Conservation (phyloP, 306 rosid genomes). For the Adenanthera pavonina region DNA sequence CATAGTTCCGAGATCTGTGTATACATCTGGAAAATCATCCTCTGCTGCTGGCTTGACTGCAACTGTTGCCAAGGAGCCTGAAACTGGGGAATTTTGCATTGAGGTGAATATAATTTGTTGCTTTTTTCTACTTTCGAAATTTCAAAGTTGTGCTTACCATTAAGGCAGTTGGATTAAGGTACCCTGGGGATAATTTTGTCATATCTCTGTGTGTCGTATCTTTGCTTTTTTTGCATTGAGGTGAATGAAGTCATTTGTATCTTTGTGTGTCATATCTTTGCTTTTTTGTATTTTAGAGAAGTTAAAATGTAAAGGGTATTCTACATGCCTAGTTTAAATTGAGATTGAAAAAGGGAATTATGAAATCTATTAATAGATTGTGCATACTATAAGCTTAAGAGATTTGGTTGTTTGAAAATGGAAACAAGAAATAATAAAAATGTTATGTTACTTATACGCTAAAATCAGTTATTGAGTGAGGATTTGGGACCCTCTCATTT, state of each 20-base stretch:
- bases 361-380: slow-evolving; percentile 20
- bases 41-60: slow-evolving; percentile 99
- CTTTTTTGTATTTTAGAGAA: slow-evolving; percentile 3
- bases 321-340: slow-evolving; percentile 23
- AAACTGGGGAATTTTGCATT: slow-evolving; percentile 97
- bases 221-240: no score
- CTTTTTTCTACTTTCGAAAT: slow-evolving; percentile 25
- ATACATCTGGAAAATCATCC: slow-evolving; percentile 99
- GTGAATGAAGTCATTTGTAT: neutral
- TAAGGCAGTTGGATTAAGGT: neutral
- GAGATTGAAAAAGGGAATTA: neutral
- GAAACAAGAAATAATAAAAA: neutral
- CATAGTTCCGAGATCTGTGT: slow-evolving; percentile 95
- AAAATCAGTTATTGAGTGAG: slow-evolving; percentile 11
- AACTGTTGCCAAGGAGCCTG: slow-evolving; percentile 98
- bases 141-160: neutral
- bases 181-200: neutral
- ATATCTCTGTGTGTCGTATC: neutral
- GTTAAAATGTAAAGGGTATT: neutral
- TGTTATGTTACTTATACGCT: neutral
- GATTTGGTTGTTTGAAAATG: neutral
- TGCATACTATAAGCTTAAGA: slow-evolving; percentile 1
- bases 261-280: slow-evolving; percentile 12
- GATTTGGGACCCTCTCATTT: slow-evolving; percentile 1
- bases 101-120: slow-evolving; percentile 62